phyloP scores from a whole-genome alignment of 257 asterid genomes.

The Plantago elongata region DNA sequence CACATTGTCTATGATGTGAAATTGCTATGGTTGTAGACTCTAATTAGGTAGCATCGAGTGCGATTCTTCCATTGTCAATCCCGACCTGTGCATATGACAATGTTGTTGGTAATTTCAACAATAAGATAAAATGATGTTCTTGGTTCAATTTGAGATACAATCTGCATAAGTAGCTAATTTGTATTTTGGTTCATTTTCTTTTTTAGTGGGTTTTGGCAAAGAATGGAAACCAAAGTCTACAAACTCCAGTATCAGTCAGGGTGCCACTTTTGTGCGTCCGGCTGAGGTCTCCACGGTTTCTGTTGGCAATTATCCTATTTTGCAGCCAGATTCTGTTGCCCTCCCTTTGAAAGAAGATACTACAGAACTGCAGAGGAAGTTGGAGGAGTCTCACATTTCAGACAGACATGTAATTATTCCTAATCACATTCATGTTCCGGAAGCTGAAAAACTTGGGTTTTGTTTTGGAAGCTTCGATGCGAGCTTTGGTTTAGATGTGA shows the following conservation, averaged over 20 bases:
- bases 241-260: slow-evolving; percentile 40
- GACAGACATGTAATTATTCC: slow-evolving; percentile 79
- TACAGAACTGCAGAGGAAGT: slow-evolving; percentile 55
- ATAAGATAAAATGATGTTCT: too few relatives aligned
- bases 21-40: too few relatives aligned
- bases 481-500: slow-evolving; percentile 49
- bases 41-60: too few relatives aligned
- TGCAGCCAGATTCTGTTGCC: slow-evolving; percentile 25
- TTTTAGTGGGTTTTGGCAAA: slow-evolving; percentile 51
- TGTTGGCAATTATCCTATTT: neutral
- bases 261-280: slow-evolving; percentile 32
- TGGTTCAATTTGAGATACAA: too few relatives aligned
- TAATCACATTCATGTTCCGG: slow-evolving; percentile 78
- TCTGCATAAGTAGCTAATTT: slow-evolving; percentile 14
- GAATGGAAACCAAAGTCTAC: slow-evolving; percentile 91
- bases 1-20: too few relatives aligned
- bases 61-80: too few relatives aligned
- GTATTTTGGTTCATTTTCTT: slow-evolving; percentile 24
- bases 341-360: slow-evolving; percentile 44
- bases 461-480: slow-evolving; percentile 92
- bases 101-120: too few relatives aligned
- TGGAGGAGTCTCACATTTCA: slow-evolving; percentile 54
- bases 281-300: slow-evolving; percentile 40
- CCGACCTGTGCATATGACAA: too few relatives aligned
- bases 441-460: slow-evolving; percentile 79